These are phyloP conservation scores for Xylaria polymorpha DNA, from an alignment of 2,329 filamentous ascomycete species.

Conservation along the genomic window DNA sequence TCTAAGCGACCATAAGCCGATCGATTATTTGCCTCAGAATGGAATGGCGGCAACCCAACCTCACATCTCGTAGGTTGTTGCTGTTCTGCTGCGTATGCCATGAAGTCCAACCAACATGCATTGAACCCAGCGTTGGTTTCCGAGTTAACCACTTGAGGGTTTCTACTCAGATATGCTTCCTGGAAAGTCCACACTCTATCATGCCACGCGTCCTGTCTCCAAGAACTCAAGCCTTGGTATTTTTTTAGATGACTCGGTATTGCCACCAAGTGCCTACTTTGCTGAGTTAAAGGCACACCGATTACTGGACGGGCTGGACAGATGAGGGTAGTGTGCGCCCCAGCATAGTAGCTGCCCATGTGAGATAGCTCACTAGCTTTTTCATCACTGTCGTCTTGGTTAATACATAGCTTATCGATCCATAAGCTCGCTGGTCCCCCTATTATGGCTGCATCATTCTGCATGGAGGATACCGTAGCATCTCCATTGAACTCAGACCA, in stretches of 20 bases:
- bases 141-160: constrained; percentile 12
- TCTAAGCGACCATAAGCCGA: not conserved
- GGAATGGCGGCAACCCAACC: too few species aligned
- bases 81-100: constrained; percentile 5
- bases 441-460: constrained; percentile 6
- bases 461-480: not conserved
- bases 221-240: constrained; percentile 2
- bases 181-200: constrained; percentile 14
- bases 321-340: constrained; percentile 12
- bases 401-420: constrained; percentile 18
- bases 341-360: constrained; percentile 17
- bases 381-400: constrained; percentile 12
- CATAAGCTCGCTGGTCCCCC: constrained; percentile 12
- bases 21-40: too few species aligned
- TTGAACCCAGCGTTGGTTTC: constrained; percentile 1
- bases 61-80: not conserved
- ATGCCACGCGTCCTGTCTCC: constrained; percentile 14
- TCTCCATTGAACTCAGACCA: constrained; percentile 10
- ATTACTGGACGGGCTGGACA: not conserved
- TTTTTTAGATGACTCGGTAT: constrained; percentile 3
- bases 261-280: constrained; percentile 13
- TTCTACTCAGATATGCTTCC: constrained; percentile 14
- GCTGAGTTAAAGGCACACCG: constrained; percentile 1
- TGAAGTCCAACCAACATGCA: constrained; percentile 11
- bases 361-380: constrained; percentile 13